A percentile compares a stretch with the other conserved stretches of the same genome.
phyloP scores from a whole-genome alignment of 169 alveolate genomes.

The Theileria sp. region DNA sequence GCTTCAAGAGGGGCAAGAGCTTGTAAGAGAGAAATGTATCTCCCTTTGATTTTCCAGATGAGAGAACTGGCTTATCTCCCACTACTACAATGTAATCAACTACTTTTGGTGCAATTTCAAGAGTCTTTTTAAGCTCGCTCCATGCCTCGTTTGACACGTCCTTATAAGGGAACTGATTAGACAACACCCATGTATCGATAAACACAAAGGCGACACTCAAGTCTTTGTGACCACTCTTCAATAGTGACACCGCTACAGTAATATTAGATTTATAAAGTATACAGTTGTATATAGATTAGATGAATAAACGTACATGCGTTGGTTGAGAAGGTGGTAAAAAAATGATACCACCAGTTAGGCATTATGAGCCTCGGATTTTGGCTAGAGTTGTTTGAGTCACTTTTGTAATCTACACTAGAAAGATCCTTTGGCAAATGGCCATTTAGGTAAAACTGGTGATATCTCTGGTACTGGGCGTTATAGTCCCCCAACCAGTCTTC shows the following conservation, averaged over 20 bases:
- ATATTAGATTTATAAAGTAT: not conserved
- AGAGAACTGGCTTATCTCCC: constrained; percentile 86
- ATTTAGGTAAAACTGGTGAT: constrained; percentile 71
- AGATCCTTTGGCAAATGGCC: constrained; percentile 25
- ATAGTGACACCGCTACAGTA: constrained; percentile 56
- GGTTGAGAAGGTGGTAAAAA: constrained; percentile 78
- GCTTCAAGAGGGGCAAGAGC: constrained; percentile 81
- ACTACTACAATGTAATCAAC: constrained; percentile 85
- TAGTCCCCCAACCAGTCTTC: constrained; percentile 85
- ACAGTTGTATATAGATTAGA: not conserved
- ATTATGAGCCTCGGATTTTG: constrained; percentile 84
- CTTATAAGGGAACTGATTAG: constrained; percentile 81
- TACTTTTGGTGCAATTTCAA: constrained; percentile 82
- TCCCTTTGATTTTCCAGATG: constrained; percentile 86
- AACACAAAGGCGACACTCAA: constrained; percentile 83
- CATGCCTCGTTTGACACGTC: constrained; percentile 82
- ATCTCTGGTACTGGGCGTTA: constrained; percentile 74
- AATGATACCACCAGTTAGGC: constrained; percentile 91
- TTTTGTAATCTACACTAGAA: not conserved
- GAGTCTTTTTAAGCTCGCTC: constrained; percentile 81
- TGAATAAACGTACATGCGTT: constrained; percentile 66
- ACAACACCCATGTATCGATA: constrained; percentile 87
- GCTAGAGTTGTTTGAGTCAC: constrained; percentile 38
- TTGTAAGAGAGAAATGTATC: constrained; percentile 78
- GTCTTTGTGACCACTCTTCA: constrained; percentile 79